Conservation (phyloP, 176 grass and related monocot genomes). For the Musa schizocarpa region DNA sequence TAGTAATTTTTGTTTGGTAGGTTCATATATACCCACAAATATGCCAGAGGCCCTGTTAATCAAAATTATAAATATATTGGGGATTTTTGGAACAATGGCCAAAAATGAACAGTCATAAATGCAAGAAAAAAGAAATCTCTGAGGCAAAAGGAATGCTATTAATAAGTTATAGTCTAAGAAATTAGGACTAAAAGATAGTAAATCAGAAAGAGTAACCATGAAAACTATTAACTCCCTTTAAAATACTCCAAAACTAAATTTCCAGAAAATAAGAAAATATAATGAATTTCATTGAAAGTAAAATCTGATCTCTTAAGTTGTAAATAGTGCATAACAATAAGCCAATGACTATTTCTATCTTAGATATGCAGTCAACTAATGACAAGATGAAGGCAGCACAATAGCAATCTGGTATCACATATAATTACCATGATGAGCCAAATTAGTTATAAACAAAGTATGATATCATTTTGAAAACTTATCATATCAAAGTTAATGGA, state of each 20-base stretch:
- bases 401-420: neutral
- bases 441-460: neutral
- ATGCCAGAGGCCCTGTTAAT: constrained; percentile 70
- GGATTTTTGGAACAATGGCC: neutral
- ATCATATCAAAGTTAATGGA: neutral
- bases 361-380: neutral
- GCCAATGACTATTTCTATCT: neutral
- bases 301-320: too few relatives aligned
- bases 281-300: neutral
- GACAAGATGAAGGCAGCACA: neutral
- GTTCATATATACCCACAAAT: constrained; percentile 97
- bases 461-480: neutral
- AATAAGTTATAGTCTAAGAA: neutral
- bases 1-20: constrained; percentile 69
- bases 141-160: neutral
- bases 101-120: neutral
- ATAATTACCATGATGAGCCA: neutral
- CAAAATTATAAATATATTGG: neutral
- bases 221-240: neutral
- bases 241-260: neutral
- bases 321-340: neutral
- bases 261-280: neutral
- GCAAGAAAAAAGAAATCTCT: neutral
- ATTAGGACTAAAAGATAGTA: neutral
- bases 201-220: neutral